These are phyloP conservation scores for Carex kokanica DNA, from an alignment of 176 grass and related monocot genomes.

Conservation along the genomic window DNA sequence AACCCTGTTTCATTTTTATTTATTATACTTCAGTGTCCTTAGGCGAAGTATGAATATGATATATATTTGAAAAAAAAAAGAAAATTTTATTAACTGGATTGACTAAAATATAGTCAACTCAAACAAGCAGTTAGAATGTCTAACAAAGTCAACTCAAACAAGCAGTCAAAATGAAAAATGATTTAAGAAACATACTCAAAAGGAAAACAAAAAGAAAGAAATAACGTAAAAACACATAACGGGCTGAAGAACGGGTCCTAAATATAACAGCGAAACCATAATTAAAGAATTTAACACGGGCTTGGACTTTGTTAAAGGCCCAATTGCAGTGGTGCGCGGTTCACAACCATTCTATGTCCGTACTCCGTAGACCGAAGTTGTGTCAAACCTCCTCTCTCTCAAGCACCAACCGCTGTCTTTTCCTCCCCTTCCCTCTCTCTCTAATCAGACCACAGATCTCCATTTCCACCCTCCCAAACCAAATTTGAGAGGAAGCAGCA, in stretches of 20 bases:
- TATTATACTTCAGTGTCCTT: no score
- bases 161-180: no score
- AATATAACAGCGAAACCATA: not conserved
- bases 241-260: not conserved
- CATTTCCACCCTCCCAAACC: not conserved
- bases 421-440: not conserved
- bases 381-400: constrained; percentile 4
- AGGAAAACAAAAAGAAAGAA: no score
- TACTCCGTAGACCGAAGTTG: not conserved
- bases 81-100: no score
- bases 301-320: not conserved
- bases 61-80: no score
- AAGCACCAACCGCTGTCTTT: constrained; percentile 12
- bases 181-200: no score
- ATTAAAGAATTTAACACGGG: not conserved
- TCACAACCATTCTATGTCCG: not conserved
- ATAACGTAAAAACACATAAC: no score
- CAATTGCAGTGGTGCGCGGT: not conserved
- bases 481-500: not conserved
- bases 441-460: constrained; percentile 11
- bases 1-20: no score
- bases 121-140: no score
- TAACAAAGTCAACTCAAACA: no score
- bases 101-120: no score
- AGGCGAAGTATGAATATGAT: no score